Conservation (phyloP, 2,329 filamentous ascomycete species). For the Fusarium austroafricanum region DNA sequence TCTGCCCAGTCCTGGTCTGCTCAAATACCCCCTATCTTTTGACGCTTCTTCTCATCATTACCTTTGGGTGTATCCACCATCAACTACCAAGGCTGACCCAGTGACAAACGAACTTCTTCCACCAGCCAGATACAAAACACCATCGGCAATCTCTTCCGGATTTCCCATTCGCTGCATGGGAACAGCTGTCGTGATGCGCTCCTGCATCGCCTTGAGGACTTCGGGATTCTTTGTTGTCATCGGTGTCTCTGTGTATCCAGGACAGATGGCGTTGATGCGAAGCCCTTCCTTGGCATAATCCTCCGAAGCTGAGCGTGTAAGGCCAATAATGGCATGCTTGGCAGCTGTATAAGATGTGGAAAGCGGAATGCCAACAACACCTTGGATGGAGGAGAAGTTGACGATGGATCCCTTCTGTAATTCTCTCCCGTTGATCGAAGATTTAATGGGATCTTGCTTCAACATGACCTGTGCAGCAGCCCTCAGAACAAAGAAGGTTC, state of each 20-base stretch:
- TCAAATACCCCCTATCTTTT: too few species aligned
- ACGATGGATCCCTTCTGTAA: slow-evolving; percentile 35
- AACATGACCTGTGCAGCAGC: slow-evolving; percentile 57
- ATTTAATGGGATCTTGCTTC: slow-evolving; percentile 55
- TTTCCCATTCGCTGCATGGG: slow-evolving; percentile 47
- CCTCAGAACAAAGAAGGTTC: slow-evolving; percentile 56
- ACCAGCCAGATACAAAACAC: slow-evolving; percentile 44
- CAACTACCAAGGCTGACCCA: slow-evolving; percentile 33
- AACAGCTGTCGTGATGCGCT: slow-evolving; percentile 36
- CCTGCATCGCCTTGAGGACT: slow-evolving; percentile 45
- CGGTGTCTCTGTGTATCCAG: slow-evolving; percentile 48
- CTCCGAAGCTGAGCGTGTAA: slow-evolving; percentile 52
- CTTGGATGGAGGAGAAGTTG: slow-evolving; percentile 38
- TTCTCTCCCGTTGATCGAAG: slow-evolving; percentile 47
- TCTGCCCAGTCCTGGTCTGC: background rate
- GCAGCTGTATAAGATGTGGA: slow-evolving; percentile 37
- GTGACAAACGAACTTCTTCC: slow-evolving; percentile 41
- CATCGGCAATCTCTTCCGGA: slow-evolving; percentile 47
- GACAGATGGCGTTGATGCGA: slow-evolving; percentile 53
- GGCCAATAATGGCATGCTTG: slow-evolving; percentile 36
- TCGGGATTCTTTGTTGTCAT: slow-evolving; percentile 46
- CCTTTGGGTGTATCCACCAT: slow-evolving; percentile 36
- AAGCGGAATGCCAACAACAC: slow-evolving; percentile 26
- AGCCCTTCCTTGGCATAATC: slow-evolving; percentile 56
- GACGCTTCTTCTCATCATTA: background rate